Evolutionary conservation across 2,329 filamentous ascomycete genomes (phyloP).

Genomic region (Hypoxylon sp.): DNA sequence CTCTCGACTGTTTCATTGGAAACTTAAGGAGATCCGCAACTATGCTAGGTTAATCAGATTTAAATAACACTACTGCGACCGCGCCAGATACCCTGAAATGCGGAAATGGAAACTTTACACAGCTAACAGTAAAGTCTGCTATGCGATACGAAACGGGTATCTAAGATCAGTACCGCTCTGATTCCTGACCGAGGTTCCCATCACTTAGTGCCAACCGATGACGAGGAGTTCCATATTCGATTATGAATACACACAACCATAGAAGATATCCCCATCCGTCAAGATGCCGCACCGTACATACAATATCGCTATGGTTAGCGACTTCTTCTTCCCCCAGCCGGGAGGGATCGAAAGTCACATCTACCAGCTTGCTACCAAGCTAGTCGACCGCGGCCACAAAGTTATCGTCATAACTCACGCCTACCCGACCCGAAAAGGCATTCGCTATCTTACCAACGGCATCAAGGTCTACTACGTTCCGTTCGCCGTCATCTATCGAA

Average conservation of each 20-base stretch:
- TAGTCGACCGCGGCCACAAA: conserved; percentile 97
- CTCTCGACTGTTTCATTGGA: not conserved
- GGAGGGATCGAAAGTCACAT: conserved; percentile 98
- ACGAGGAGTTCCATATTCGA: conserved; percentile 17
- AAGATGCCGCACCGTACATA: conserved; percentile 68
- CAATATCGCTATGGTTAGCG: conserved; percentile 92
- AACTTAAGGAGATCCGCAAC: not conserved
- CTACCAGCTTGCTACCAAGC: conserved; percentile 95
- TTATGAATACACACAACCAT: conserved; percentile 38
- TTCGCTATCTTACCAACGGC: conserved; percentile 96
- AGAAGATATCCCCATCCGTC: conserved; percentile 37
- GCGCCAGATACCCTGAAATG: not conserved
- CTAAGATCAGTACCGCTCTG: not conserved
- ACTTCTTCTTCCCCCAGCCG: conserved; percentile 99
- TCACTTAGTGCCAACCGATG: not conserved
- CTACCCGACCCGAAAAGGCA: conserved; percentile 88
- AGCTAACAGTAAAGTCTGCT: not conserved
- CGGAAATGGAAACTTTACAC: not conserved
- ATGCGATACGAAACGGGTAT: not conserved
- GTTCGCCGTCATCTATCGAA: conserved; percentile 94
- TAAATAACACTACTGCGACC: not conserved
- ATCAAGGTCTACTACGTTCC: conserved; percentile 98
- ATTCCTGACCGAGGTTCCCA: not conserved
- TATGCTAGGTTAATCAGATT: not conserved
- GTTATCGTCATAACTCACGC: conserved; percentile 98